phyloP scores from a whole-genome alignment of 2,329 filamentous ascomycete genomes.

The Taxawa tesnikishii region DNA sequence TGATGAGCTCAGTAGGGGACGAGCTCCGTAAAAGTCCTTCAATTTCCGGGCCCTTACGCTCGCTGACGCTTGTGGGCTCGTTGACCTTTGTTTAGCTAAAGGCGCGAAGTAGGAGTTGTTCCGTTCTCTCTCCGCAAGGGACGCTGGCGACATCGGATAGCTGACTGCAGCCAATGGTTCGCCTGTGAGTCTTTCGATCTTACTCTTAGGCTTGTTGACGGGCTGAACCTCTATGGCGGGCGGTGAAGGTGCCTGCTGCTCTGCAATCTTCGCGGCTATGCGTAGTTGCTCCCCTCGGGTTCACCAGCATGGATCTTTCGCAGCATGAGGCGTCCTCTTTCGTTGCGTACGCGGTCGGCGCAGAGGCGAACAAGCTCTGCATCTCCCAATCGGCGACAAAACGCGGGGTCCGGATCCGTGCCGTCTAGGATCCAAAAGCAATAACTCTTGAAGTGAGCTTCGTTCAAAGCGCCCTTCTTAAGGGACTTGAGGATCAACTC shows the following conservation, averaged over 20 bases:
- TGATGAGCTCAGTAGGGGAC: constrained; percentile 96
- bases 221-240: constrained; percentile 45
- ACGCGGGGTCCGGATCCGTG: constrained; percentile 65
- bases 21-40: constrained; percentile 77
- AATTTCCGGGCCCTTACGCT: constrained; percentile 39
- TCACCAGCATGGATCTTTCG: constrained; percentile 86
- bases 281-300: constrained; percentile 77
- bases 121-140: constrained; percentile 51
- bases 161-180: constrained; percentile 77
- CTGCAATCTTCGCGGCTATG: constrained; percentile 75
- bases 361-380: constrained; percentile 84
- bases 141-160: constrained; percentile 75
- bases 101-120: constrained; percentile 33
- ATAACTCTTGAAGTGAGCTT: constrained; percentile 87
- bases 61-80: constrained; percentile 6
- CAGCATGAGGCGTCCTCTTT: constrained; percentile 82
- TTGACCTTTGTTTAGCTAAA: constrained; percentile 16
- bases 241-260: constrained; percentile 52
- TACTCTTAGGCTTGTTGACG: constrained; percentile 62
- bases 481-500: constrained; percentile 86
- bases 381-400: constrained; percentile 74
- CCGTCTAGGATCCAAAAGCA: constrained; percentile 92
- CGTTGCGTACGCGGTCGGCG: constrained; percentile 70
- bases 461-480: constrained; percentile 74
- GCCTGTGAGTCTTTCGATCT: constrained; percentile 80